A percentile compares a stretch with the other conserved stretches of the same genome.
Conservation (phyloP, 176 grass and related monocot genomes). For the Paspalum vaginatum region DNA sequence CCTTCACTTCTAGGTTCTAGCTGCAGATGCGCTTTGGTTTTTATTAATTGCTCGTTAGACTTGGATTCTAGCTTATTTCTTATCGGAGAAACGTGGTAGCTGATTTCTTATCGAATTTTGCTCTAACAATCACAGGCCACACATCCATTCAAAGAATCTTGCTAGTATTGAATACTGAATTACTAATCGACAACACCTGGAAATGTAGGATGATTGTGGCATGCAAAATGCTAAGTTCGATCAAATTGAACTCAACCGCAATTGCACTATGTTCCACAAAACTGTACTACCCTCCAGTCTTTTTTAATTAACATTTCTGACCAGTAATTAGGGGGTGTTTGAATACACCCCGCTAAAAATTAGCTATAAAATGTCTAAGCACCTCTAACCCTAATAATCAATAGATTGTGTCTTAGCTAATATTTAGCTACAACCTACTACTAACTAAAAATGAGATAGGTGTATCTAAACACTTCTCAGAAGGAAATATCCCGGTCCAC, state of each 20-base stretch:
- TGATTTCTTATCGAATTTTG: conserved; percentile 2
- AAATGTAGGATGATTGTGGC: background rate
- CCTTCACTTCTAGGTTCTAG: too few relatives aligned
- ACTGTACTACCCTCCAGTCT: too few relatives aligned
- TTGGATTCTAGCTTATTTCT: background rate
- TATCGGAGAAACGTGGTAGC: background rate
- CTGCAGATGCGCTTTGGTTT: conserved; percentile 1
- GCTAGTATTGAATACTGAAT: background rate
- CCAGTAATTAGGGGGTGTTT: too few relatives aligned
- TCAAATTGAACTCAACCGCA: background rate
- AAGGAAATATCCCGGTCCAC: too few relatives aligned
- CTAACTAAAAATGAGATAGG: too few relatives aligned
- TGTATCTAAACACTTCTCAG: too few relatives aligned
- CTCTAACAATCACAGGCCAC: background rate
- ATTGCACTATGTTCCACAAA: background rate
- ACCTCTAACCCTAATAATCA: too few relatives aligned
- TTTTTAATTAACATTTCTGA: too few relatives aligned
- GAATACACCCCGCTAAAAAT: too few relatives aligned
- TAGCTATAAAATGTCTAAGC: too few relatives aligned
- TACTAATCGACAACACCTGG: background rate
- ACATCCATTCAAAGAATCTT: background rate
- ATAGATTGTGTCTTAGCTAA: too few relatives aligned
- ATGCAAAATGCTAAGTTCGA: background rate
- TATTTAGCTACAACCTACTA: too few relatives aligned
- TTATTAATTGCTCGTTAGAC: background rate